Evolutionary conservation across 192 early-diverging fungal species (phyloP).

Genomic region (Physocladia obscura): DNA sequence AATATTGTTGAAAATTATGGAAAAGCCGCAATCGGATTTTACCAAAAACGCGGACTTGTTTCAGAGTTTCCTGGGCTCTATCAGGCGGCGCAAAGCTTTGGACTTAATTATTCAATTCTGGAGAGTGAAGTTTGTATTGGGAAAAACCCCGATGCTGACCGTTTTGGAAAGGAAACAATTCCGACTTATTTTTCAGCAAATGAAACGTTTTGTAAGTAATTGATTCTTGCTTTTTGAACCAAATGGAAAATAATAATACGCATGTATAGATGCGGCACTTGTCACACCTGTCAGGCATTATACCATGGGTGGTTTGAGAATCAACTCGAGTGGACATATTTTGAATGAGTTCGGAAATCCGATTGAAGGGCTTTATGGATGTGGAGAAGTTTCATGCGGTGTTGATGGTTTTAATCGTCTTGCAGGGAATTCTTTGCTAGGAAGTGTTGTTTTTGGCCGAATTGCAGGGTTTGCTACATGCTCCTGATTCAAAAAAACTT

Average conservation of each 20-base stretch:
- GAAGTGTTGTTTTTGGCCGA: constrained; percentile 49
- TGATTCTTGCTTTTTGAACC: background rate
- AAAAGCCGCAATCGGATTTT: constrained; percentile 42
- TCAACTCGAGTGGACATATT: constrained; percentile 15
- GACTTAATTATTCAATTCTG: background rate
- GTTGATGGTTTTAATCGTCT: constrained; percentile 44
- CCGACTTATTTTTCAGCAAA: background rate
- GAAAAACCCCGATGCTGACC: constrained; percentile 20
- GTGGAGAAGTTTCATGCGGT: constrained; percentile 45
- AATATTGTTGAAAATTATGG: constrained; percentile 43
- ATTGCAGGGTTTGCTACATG: no score
- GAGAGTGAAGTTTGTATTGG: background rate
- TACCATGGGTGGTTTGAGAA: constrained; percentile 71
- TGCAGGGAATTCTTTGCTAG: constrained; percentile 46
- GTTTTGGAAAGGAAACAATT: constrained; percentile 12
- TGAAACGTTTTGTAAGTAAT: constrained; percentile 39
- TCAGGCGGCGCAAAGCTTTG: background rate
- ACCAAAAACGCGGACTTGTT: constrained; percentile 43
- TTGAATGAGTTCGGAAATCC: background rate
- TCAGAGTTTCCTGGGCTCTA: constrained; percentile 20
- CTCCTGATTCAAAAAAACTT: no score
- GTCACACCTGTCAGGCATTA: constrained; percentile 83
- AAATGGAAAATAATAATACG: background rate
- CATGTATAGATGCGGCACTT: constrained; percentile 20
- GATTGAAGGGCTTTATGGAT: constrained; percentile 35